These are phyloP conservation scores for Senna tora DNA, from an alignment of 306 rosid genomes.

Conservation along the genomic window DNA sequence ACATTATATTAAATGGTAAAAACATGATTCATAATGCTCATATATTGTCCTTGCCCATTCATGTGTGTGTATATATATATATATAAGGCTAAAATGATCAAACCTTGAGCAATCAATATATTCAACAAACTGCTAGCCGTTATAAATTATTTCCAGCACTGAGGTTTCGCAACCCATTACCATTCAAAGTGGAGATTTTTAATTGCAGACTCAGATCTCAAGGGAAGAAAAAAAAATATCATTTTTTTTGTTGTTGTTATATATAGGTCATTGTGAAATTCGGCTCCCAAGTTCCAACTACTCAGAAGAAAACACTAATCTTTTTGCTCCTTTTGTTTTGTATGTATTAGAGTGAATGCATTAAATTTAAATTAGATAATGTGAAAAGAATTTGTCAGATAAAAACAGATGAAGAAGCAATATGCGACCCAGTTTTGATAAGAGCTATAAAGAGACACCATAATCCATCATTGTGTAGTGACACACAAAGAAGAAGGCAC, in stretches of 20 bases:
- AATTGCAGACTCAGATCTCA: constrained; percentile 42
- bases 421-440: constrained; percentile 38
- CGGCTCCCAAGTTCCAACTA: constrained; percentile 29
- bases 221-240: not conserved
- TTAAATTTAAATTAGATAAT: constrained; percentile 36
- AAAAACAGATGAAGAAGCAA: constrained; percentile 31
- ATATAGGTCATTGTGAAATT: constrained; percentile 35
- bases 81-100: too few species aligned
- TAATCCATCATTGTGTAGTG: constrained; percentile 35
- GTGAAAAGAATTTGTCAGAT: constrained; percentile 51
- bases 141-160: constrained; percentile 15
- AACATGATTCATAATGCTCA: not conserved
- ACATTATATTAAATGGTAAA: not conserved
- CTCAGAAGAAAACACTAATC: constrained; percentile 30
- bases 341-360: constrained; percentile 30
- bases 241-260: not conserved
- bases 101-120: too few species aligned
- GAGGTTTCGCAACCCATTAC: constrained; percentile 1
- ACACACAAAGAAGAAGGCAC: constrained; percentile 41
- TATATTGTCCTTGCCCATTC: not conserved
- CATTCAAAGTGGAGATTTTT: constrained; percentile 25
- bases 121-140: too few species aligned
- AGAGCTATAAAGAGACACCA: constrained; percentile 17
- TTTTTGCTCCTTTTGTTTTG: constrained; percentile 39
- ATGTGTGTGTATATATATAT: too few species aligned